Conservation (phyloP, 805 yeast genomes). For the Metschnikowia aberdeeniae region DNA sequence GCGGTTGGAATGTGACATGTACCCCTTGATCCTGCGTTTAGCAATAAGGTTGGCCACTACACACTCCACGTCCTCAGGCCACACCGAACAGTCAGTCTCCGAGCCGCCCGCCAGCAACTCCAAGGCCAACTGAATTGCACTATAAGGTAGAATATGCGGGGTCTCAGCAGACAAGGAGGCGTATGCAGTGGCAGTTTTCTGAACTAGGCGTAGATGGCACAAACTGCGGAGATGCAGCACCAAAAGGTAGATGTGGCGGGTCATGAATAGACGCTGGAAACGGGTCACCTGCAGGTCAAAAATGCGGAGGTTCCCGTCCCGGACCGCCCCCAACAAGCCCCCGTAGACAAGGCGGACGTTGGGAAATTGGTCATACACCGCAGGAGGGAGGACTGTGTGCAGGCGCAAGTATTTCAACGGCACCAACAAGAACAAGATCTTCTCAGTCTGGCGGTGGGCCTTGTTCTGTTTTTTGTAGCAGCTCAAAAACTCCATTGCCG, state of each 20-base stretch:
- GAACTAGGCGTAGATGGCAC: slow-evolving; percentile 50
- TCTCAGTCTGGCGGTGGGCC: slow-evolving; percentile 31
- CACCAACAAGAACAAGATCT: slow-evolving; percentile 54
- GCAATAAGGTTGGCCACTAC: slow-evolving; percentile 61
- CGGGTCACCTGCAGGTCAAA: slow-evolving; percentile 44
- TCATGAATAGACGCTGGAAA: slow-evolving; percentile 50
- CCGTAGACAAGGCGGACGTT: slow-evolving; percentile 40
- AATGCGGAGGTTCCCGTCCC: slow-evolving; percentile 50
- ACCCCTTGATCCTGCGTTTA: slow-evolving; percentile 66
- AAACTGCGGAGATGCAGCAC: slow-evolving; percentile 49
- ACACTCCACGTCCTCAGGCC: slow-evolving; percentile 62
- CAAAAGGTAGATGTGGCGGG: slow-evolving; percentile 57
- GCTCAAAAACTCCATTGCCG: slow-evolving; percentile 42
- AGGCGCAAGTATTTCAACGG: slow-evolving; percentile 57
- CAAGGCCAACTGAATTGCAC: slow-evolving; percentile 42
- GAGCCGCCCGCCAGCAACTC: slow-evolving; percentile 17
- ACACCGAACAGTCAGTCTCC: slow-evolving; percentile 6
- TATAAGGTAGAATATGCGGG: slow-evolving; percentile 37
- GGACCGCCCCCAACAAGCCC: slow-evolving; percentile 45
- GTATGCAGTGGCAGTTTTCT: slow-evolving; percentile 27
- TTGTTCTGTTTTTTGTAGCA: slow-evolving; percentile 18
- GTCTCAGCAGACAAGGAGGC: slow-evolving; percentile 20
- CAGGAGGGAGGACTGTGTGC: slow-evolving; percentile 42
- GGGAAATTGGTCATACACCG: slow-evolving; percentile 40
- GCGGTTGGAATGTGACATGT: slow-evolving; percentile 69